phyloP scores from a whole-genome alignment of 768 basidiomycete genomes.

The Termitomyces sp. region DNA sequence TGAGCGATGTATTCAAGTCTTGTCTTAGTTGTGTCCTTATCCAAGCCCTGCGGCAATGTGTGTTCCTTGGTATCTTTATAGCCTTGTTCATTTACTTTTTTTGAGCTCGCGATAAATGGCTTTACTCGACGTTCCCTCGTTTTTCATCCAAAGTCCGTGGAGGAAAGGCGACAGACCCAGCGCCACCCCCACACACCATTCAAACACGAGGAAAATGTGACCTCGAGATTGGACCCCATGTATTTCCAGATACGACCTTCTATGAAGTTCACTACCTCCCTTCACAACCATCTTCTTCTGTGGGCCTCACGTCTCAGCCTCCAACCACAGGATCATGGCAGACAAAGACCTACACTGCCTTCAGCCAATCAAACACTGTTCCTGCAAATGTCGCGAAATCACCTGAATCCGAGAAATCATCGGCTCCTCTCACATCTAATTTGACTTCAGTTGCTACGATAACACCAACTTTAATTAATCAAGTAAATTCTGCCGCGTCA shows the following conservation, averaged over 20 bases:
- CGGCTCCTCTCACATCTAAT: conserved; percentile 45
- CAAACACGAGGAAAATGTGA: conserved; percentile 67
- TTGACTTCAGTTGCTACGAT: conserved; percentile 46
- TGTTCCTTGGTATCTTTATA: conserved; percentile 17
- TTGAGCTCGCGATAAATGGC: conserved; percentile 71
- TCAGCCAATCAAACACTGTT: conserved; percentile 9
- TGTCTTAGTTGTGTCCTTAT: conserved; percentile 53
- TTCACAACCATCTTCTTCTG: conserved; percentile 20
- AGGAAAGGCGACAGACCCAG: conserved; percentile 48
- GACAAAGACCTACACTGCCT: conserved; percentile 23
- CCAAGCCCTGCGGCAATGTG: conserved; percentile 74
- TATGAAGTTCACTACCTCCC: conserved; percentile 74
- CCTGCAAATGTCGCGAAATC: conserved; percentile 2
- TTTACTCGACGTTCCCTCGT: conserved; percentile 64
- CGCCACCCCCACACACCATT: conserved; percentile 66
- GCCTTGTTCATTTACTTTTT: conserved; percentile 8
- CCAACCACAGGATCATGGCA: not conserved
- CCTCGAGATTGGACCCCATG: conserved; percentile 73
- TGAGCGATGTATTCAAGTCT: conserved; percentile 4
- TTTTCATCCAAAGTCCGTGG: conserved; percentile 70
- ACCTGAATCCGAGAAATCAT: conserved; percentile 9
- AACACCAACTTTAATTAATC: conserved; percentile 55
- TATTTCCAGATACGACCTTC: conserved; percentile 63
- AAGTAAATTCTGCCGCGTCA: conserved; percentile 65
- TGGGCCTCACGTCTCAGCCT: conserved; percentile 22